Conservation (phyloP, 73 alveolate species). For the Symbiodinium pilosum region DNA sequence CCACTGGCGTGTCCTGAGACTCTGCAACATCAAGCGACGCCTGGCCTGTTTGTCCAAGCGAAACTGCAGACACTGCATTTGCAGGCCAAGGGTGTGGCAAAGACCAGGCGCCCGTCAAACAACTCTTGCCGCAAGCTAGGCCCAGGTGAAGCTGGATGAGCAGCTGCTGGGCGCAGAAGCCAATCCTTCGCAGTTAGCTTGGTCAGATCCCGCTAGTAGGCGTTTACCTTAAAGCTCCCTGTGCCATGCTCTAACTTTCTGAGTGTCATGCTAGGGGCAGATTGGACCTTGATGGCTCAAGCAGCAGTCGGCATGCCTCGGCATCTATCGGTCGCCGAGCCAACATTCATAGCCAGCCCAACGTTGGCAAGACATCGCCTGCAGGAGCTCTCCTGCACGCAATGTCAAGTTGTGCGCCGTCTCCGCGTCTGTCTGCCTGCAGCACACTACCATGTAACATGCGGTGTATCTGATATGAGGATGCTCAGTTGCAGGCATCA, state of each 20-base stretch:
- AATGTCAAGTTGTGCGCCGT: constrained; percentile 75
- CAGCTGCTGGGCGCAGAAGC: neutral
- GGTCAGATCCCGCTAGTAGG: no score
- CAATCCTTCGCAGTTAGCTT: neutral
- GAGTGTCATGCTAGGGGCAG: neutral
- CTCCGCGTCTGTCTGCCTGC: constrained; percentile 45
- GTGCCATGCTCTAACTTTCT: no score
- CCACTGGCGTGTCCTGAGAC: constrained; percentile 68
- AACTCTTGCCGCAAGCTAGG: neutral
- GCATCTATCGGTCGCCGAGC: no score
- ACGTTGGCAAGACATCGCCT: constrained; percentile 1
- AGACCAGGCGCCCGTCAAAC: neutral
- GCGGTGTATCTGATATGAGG: no score
- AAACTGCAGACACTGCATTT: no score
- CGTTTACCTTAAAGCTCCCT: no score
- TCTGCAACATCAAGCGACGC: no score
- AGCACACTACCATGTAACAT: neutral
- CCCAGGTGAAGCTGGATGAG: neutral
- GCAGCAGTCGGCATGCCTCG: constrained; percentile 6
- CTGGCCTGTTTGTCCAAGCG: no score
- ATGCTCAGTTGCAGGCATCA: neutral
- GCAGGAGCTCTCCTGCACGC: constrained; percentile 29
- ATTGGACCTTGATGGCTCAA: neutral
- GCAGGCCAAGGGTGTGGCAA: neutral
- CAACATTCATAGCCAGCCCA: neutral